Conservation (phyloP, 1,139 yeast species). For the Yamadazyma triangularis region DNA sequence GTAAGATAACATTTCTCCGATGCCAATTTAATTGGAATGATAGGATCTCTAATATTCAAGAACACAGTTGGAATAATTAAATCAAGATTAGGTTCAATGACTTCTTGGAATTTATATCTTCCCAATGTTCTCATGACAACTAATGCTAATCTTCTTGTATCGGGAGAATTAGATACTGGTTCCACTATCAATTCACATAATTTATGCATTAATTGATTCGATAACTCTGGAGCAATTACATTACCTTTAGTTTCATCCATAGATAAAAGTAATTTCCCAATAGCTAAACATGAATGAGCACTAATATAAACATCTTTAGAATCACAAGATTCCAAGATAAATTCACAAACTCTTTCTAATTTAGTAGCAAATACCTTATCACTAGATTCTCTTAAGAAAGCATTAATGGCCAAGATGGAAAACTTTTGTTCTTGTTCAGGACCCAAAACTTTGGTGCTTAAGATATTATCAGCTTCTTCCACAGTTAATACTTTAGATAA, state of each 20-base stretch:
- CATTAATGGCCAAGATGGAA: conserved; percentile 69
- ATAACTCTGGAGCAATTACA: conserved; percentile 27
- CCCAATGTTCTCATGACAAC: conserved; percentile 75
- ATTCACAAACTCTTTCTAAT: conserved; percentile 42
- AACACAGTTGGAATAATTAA: conserved; percentile 70
- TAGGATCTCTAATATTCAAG: conserved; percentile 74
- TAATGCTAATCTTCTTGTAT: conserved; percentile 74
- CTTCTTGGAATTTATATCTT: conserved; percentile 48
- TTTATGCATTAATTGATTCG: conserved; percentile 36
- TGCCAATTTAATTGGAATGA: conserved; percentile 89
- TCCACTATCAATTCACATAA: conserved; percentile 46
- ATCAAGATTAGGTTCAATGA: conserved; percentile 52
- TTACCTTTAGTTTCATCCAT: conserved; percentile 5
- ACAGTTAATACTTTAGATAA: conserved; percentile 61
- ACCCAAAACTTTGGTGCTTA: conserved; percentile 56
- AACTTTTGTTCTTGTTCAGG: conserved; percentile 45
- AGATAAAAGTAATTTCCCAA: conserved; percentile 68
- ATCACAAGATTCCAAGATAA: conserved; percentile 43
- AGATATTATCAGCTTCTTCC: conserved; percentile 62
- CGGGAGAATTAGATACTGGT: conserved; percentile 65
- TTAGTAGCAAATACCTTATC: conserved; percentile 53
- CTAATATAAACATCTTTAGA: conserved; percentile 54
- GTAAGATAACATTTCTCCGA: conserved; percentile 89
- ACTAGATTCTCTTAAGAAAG: conserved; percentile 76
- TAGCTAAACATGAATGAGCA: conserved; percentile 78